Evolutionary conservation across 2,329 filamentous ascomycete genomes (phyloP), one percentile per base, ranked within the genome.

Genomic region (Pseudogymnoascus sp.): DNA sequence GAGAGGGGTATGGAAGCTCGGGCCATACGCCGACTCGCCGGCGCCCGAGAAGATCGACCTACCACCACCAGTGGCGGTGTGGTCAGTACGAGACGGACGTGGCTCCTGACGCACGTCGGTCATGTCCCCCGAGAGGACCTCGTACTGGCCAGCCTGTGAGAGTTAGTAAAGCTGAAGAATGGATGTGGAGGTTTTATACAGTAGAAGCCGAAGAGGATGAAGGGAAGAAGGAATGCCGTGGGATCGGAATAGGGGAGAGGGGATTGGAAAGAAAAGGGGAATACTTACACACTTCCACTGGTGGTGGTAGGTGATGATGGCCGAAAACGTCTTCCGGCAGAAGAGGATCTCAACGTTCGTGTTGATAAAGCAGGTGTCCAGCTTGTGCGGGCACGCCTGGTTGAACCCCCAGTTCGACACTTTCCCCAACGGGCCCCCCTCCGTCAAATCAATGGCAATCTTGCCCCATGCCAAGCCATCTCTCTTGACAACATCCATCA

Each of bases 241-340:
- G 47, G 25, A 56, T 28, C 2, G 16, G 6, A 5, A 56, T 56
- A 56, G 25, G 50, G 50, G 50, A 11, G 33, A 14, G 10, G 28
- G 8, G n/a, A 56, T 56, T 18, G 10, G 5, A 33, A 56, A 56
- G 10, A 56, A 56, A 47, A n/a, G 25, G 25, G n/a, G 8, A 56
- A 56, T 18, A 56, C 50, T 56, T 56, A 56, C 50, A 56, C 50
- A 56, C 50, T 56, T 56, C 50, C 50, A 56, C 50, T 56, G 50
- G 50, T 33, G 28, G 28, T 56, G 50, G 50, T 56, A 56, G 25
- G 50, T 56, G 8, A 56, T 33, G 8, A 18, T 18, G 0, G 28
- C 50, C 10, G 50, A 33, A n/a, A 12, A 33, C 0, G 50, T 33
- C 50, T 56, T 56, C 5, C 8, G 12, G 25, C 50, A 56, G 8